Evolutionary conservation across 1,284 basidiomycete species (phyloP).

Genomic region (Trichosporon sp.): DNA sequence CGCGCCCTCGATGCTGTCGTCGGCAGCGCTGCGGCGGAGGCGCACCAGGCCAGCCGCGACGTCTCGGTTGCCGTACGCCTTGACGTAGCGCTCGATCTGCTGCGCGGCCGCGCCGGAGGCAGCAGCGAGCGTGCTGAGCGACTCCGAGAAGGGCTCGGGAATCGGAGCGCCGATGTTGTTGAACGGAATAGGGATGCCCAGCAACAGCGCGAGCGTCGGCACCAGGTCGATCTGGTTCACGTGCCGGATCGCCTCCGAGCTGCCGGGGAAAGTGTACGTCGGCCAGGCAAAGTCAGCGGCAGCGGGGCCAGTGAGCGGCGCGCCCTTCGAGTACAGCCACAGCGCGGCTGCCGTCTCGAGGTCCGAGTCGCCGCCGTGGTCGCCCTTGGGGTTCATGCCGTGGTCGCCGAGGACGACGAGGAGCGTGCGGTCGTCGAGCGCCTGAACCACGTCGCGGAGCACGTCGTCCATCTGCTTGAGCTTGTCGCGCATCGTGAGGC

Average conservation of each 20-base stretch:
- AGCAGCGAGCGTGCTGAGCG: slow-evolving; percentile 50
- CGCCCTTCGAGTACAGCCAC: slow-evolving; percentile 77
- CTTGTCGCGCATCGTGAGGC: slow-evolving; percentile 79
- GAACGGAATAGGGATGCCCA: slow-evolving; percentile 90
- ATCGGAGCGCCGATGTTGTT: slow-evolving; percentile 89
- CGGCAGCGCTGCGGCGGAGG: background rate
- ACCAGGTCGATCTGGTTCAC: slow-evolving; percentile 94
- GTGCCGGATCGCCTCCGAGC: slow-evolving; percentile 56
- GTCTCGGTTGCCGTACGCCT: slow-evolving; percentile 70
- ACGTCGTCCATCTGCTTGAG: slow-evolving; percentile 82
- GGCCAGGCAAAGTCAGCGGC: slow-evolving; percentile 40
- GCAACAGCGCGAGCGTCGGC: slow-evolving; percentile 80
- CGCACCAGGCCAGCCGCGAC: slow-evolving; percentile 50
- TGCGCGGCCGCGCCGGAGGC: slow-evolving; percentile 68
- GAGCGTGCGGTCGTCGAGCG: slow-evolving; percentile 71
- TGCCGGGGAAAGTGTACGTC: slow-evolving; percentile 61
- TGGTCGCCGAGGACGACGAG: slow-evolving; percentile 92
- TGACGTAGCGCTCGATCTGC: slow-evolving; percentile 73
- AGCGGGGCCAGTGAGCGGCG: slow-evolving; percentile 39
- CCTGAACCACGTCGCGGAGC: slow-evolving; percentile 60
- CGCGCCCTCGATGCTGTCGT: slow-evolving; percentile 15
- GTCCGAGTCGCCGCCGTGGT: slow-evolving; percentile 88
- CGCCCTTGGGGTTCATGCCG: slow-evolving; percentile 92
- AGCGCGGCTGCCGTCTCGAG: slow-evolving; percentile 80
- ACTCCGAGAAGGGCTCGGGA: slow-evolving; percentile 70